Evolutionary conservation across 768 basidiomycete genomes (phyloP), one percentile per base, ranked within the genome.

Genomic region (Mycena maculata): DNA sequence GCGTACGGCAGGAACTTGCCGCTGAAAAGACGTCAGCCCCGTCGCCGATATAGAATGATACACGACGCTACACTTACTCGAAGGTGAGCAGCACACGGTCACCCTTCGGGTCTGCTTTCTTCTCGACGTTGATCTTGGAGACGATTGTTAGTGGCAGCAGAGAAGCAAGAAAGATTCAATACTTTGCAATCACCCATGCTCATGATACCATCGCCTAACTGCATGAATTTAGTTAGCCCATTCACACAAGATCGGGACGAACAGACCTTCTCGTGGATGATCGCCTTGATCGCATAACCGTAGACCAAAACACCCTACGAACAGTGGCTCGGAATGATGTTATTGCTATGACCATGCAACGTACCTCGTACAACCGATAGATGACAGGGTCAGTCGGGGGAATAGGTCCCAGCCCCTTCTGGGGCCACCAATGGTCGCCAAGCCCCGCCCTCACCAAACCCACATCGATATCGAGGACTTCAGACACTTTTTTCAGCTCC

Each of bases 151-250:
- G n/a, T 22, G 30, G 18, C 9, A 52, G n/a, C 1, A n/a, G 15
- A n/a, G n/a, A 13, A 28, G 55, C 3, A 30, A 27, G n/a, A 47
- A 44, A 9, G 5, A 28, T 13, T 44, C 7, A 39, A 62, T n/a
- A 4, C 84, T 70, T 86, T 89, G 78, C 92, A 94, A 76, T 94
- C 92, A 62, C 94, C 93, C 91, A 94, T 92, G 22, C 90, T 92
- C 92, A 94, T 93, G 66, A 94, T 94, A 6, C 93, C 92, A 72
- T 94, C 93, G 7, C 93, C 93, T 68, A 93, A 94, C 91, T 92
- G 69, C 3, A 63, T 25, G 22, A 28, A 36, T 62, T 12, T 67
- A 15, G 28, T 22, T 10, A 16, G n/a, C 22, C 50, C 22, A 28
- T 7, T 36, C n/a, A 47, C 3, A 63, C 25, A 41, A 23, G n/a